Evolutionary conservation across 2,329 filamentous ascomycete genomes (phyloP), one percentile per base, ranked within the genome.

Genomic region (Pseudogymnoascus verrucosus): DNA sequence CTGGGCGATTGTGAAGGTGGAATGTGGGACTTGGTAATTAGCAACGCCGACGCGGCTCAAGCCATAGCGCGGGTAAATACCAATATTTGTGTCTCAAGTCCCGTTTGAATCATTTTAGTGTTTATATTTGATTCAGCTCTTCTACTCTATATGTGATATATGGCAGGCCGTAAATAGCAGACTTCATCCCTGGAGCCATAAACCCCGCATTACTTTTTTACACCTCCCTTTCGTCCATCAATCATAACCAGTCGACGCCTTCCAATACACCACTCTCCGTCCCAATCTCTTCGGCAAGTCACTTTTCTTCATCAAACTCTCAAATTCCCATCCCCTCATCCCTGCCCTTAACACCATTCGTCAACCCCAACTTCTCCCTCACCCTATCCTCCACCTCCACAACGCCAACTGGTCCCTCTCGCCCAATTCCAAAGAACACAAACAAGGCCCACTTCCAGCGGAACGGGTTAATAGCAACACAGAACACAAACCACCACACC

Each of bases 401-500:
- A 26, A 95, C 78, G 12, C 77, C 79, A 74, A 83, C 79, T 0
- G 91, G 91, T 57, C 95, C 72, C 19, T 78, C 79, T 47, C 83
- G 79, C 0, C 89, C 90, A 31, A 93, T 73, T 0, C 91, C 91
- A 65, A 89, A 89, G 69, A 96, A 87, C 14, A 96, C 90, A 72
- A 96, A 96, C 0, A 87, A 73, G 0, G 88, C 89, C 91, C 91
- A 96, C 78, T 96, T 96, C 90, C 91, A 96, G 7, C 91, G 79
- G 75, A 96, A 96, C 0, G 91, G 91, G 71, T 96, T 96, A 69
- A 95, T 82, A 4, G 82, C 77, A 44, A 93, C 85, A 64, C 88
- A 88, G 71, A 95, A 96, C 5, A 85, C 73, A 68, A 93, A 95
- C 91, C 91, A 96, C 79, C 90, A 96, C 4, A 95, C 72, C 61